phyloP scores from a whole-genome alignment of 169 alveolate genomes.

The Toxoplasma gondii region DNA sequence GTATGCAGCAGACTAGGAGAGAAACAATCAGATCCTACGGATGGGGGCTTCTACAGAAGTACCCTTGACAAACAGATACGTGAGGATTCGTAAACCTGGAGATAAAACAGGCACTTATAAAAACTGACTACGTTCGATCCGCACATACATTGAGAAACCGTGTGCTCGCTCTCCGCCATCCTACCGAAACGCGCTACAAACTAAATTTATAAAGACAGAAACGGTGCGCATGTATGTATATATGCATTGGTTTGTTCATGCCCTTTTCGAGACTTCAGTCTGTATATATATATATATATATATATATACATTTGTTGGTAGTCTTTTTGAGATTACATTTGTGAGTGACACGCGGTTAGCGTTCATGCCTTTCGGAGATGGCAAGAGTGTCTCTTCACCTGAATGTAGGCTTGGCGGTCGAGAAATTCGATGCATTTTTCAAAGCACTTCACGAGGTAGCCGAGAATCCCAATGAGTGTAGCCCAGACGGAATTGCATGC shows the following conservation, averaged over 20 bases:
- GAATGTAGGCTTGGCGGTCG: conserved; percentile 89
- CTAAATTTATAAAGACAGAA: too few relatives aligned
- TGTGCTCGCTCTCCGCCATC: too few relatives aligned
- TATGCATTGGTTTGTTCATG: neutral
- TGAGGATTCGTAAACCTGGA: neutral
- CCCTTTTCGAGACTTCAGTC: neutral
- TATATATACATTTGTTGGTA: too few relatives aligned
- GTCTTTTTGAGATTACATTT: too few relatives aligned
- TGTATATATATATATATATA: too few relatives aligned
- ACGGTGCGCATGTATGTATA: too few relatives aligned
- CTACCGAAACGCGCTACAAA: too few relatives aligned
- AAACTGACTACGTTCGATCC: neutral
- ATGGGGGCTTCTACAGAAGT: neutral
- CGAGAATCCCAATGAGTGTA: conserved; percentile 67
- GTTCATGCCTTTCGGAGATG: too few relatives aligned
- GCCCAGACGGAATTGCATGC: conserved; percentile 12
- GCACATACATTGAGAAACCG: too few relatives aligned
- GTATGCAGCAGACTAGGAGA: neutral
- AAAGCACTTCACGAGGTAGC: conserved; percentile 83
- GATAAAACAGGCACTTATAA: neutral
- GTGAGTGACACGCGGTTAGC: too few relatives aligned
- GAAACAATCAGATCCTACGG: neutral
- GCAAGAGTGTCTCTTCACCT: conserved; percentile 43
- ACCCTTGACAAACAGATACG: neutral
- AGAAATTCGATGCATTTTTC: conserved; percentile 85